Conservation (phyloP, 176 grass and related monocot species). For the Saccharum officinarum region DNA sequence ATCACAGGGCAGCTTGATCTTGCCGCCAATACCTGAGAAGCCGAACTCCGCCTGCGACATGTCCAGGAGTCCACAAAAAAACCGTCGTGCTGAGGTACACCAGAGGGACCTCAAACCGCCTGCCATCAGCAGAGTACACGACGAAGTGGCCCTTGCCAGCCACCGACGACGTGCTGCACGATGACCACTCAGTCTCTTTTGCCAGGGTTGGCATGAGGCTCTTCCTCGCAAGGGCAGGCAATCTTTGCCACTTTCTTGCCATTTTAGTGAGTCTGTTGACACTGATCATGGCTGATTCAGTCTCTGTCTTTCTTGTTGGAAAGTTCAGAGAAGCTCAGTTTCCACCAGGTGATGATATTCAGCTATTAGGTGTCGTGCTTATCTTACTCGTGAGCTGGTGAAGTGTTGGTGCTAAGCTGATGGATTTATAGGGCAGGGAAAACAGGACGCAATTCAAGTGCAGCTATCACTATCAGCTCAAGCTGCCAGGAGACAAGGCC, state of each 20-base stretch:
- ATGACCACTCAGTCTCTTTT: background rate
- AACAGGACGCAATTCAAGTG: background rate
- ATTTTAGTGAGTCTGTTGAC: conserved; percentile 47
- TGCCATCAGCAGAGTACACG: conserved; percentile 19
- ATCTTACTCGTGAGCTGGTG: conserved; percentile 10
- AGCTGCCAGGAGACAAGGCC: conserved; percentile 29
- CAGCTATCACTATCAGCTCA: conserved; percentile 14
- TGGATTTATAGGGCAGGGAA: conserved; percentile 33
- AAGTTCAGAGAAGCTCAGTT: background rate
- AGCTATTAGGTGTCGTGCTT: background rate
- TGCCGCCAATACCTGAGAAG: conserved; percentile 16
- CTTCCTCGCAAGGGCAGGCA: conserved; percentile 39
- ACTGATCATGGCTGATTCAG: conserved; percentile 34
- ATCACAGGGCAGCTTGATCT: conserved; percentile 52
- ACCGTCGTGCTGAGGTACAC: conserved; percentile 36
- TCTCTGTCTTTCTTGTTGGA: background rate
- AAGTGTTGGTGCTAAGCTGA: background rate
- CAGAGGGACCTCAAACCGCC: conserved; percentile 50
- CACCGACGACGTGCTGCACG: background rate
- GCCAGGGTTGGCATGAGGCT: background rate
- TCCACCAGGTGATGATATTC: background rate
- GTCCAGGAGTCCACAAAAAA: conserved; percentile 38
- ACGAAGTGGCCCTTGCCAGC: too few relatives aligned
- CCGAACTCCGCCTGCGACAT: conserved; percentile 65
- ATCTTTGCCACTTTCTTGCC: conserved; percentile 51